phyloP scores from a whole-genome alignment of 371 early-diverging fungal species.

The Zopfochytrium polystomum region DNA sequence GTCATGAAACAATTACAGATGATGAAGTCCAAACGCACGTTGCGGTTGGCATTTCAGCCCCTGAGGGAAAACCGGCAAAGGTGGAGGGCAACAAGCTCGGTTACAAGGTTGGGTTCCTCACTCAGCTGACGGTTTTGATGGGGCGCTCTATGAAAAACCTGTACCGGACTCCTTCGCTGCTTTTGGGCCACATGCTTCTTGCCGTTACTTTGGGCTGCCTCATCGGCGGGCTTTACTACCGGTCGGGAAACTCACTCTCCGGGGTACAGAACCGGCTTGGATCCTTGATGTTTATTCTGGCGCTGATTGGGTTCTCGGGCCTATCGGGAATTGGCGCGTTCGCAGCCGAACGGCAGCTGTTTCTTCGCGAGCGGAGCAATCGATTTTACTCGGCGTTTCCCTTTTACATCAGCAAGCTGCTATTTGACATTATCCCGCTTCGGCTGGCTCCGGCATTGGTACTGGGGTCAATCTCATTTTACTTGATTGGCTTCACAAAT shows the following conservation, averaged over 20 bases:
- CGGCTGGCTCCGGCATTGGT: conserved; percentile 78
- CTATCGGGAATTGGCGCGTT: conserved; percentile 49
- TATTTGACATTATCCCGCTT: conserved; percentile 66
- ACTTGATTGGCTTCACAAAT: conserved; percentile 77
- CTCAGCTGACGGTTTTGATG: conserved; percentile 27
- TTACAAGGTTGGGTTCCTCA: conserved; percentile 28
- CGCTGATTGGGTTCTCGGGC: conserved; percentile 36
- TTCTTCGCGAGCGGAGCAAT: conserved; percentile 78
- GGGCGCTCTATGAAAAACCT: conserved; percentile 25
- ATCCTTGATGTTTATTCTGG: conserved; percentile 32
- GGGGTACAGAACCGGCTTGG: conserved; percentile 45
- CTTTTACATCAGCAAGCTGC: conserved; percentile 59
- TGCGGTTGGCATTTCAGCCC: too few relatives aligned
- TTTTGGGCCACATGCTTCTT: conserved; percentile 27
- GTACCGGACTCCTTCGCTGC: conserved; percentile 22
- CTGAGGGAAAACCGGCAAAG: neutral
- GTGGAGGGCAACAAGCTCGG: too few relatives aligned
- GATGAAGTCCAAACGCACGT: too few relatives aligned
- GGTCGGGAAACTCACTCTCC: conserved; percentile 27
- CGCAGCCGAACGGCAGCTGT: conserved; percentile 67
- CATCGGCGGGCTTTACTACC: conserved; percentile 40
- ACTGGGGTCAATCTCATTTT: conserved; percentile 77
- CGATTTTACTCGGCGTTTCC: conserved; percentile 76
- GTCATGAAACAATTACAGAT: too few relatives aligned
- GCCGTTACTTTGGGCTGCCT: conserved; percentile 31